phyloP scores from a whole-genome alignment of 2,329 filamentous ascomycete genomes.

The Clonostachys byssicola region DNA sequence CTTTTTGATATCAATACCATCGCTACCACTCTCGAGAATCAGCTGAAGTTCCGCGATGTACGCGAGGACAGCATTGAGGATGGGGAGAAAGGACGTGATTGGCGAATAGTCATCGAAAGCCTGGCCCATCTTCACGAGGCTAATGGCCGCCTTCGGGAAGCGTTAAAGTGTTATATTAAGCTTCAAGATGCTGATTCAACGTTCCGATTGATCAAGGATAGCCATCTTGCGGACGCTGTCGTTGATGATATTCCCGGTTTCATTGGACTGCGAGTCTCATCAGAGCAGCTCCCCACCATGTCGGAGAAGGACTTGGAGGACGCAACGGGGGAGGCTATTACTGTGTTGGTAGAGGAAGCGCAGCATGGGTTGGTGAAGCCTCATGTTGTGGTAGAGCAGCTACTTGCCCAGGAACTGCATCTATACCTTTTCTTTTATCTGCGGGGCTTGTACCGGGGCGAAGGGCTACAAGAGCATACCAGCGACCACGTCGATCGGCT shows the following conservation, averaged over 20 bases:
- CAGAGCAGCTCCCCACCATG: slow-evolving; percentile 63
- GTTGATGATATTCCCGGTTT: slow-evolving; percentile 87
- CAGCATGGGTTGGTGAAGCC: slow-evolving; percentile 82
- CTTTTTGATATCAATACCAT: slow-evolving; percentile 78
- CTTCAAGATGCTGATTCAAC: slow-evolving; percentile 89
- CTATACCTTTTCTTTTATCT: slow-evolving; percentile 92
- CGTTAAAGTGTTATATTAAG: slow-evolving; percentile 82
- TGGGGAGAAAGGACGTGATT: slow-evolving; percentile 71
- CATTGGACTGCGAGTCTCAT: slow-evolving; percentile 78
- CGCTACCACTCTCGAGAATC: slow-evolving; percentile 74
- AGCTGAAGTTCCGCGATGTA: slow-evolving; percentile 72
- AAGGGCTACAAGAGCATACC: slow-evolving; percentile 52
- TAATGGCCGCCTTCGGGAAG: slow-evolving; percentile 76
- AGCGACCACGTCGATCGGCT: slow-evolving; percentile 52
- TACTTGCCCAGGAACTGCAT: slow-evolving; percentile 62
- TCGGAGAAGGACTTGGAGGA: slow-evolving; percentile 69
- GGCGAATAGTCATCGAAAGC: slow-evolving; percentile 83
- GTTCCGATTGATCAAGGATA: slow-evolving; percentile 80
- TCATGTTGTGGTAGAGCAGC: slow-evolving; percentile 71
- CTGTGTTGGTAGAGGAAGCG: slow-evolving; percentile 84
- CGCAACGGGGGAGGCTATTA: slow-evolving; percentile 77
- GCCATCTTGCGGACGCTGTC: slow-evolving; percentile 85
- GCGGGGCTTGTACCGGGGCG: slow-evolving; percentile 76
- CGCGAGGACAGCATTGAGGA: slow-evolving; percentile 72
- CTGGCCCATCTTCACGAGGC: slow-evolving; percentile 82